phyloP scores from a whole-genome alignment of 306 rosid genomes.

The Heteromeles arbutifolia region DNA sequence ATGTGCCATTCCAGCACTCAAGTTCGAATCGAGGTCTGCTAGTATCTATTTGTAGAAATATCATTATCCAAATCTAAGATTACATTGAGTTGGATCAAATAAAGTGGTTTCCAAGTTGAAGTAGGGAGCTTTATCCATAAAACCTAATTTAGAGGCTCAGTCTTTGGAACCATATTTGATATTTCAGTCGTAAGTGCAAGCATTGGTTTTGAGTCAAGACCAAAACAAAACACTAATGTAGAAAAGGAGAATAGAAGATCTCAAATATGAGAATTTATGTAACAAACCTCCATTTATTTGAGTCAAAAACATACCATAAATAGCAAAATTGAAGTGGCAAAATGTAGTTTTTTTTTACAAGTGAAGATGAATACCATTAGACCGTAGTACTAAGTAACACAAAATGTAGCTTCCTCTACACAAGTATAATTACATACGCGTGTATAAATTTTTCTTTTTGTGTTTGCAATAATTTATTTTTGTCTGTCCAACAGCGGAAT shows the following conservation, averaged over 20 bases:
- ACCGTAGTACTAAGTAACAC: too few relatives aligned
- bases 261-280: neutral
- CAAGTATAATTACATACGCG: too few relatives aligned
- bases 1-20: fast-evolving
- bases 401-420: too few relatives aligned
- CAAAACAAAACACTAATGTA: neutral
- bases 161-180: neutral
- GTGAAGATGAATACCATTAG: too few relatives aligned
- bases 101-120: neutral
- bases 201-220: neutral
- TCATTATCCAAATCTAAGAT: neutral
- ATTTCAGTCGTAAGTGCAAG: neutral
- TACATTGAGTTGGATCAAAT: neutral
- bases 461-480: too few relatives aligned
- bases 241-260: neutral
- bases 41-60: neutral
- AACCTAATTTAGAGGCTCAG: neutral
- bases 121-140: neutral
- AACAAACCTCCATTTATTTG: neutral
- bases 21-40: too few relatives aligned
- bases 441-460: too few relatives aligned
- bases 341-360: too few relatives aligned
- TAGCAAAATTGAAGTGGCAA: too few relatives aligned
- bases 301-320: too few relatives aligned
- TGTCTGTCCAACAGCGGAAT: too few relatives aligned